phyloP scores from a whole-genome alignment of 352 stramenopile species.

The Aphanomyces astaci region DNA sequence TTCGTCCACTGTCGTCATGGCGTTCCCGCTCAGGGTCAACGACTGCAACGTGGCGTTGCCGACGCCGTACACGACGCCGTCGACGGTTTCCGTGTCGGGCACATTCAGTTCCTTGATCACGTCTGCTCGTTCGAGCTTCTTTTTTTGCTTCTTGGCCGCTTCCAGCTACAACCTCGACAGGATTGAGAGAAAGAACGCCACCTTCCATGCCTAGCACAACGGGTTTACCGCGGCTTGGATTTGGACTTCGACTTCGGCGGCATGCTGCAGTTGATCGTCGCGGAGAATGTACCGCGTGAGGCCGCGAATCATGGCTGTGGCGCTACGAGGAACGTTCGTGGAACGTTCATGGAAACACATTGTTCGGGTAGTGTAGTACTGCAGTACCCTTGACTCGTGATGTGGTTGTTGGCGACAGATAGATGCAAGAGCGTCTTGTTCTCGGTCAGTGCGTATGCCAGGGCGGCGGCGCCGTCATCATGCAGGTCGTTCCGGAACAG shows the following conservation, averaged over 20 bases:
- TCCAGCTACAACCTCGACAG: slow-evolving; percentile 32
- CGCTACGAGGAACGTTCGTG: no score
- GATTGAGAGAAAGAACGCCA: no score
- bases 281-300: slow-evolving; percentile 51
- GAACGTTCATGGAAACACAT: no score
- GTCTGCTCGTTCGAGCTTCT: slow-evolving; percentile 56
- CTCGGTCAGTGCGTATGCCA: slow-evolving; percentile 49
- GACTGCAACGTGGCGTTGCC: slow-evolving; percentile 56
- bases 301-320: slow-evolving; percentile 31
- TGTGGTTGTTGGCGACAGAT: slow-evolving; percentile 52
- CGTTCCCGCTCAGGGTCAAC: slow-evolving; percentile 58
- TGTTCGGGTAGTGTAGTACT: no score
- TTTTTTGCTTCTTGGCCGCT: slow-evolving; percentile 72
- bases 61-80: slow-evolving; percentile 45
- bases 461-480: slow-evolving; percentile 42
- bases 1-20: slow-evolving; percentile 31
- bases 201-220: no score
- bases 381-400: slow-evolving; percentile 42
- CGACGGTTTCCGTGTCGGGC: slow-evolving; percentile 42
- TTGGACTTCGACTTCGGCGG: slow-evolving; percentile 52
- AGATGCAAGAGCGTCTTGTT: slow-evolving; percentile 52
- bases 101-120: slow-evolving; percentile 50
- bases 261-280: slow-evolving; percentile 38
- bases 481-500: slow-evolving; percentile 58
- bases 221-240: slow-evolving; percentile 70